These are phyloP conservation scores for Phaeoacremonium minimum DNA, from an alignment of 2,329 filamentous ascomycete genomes.

Conservation along the genomic window DNA sequence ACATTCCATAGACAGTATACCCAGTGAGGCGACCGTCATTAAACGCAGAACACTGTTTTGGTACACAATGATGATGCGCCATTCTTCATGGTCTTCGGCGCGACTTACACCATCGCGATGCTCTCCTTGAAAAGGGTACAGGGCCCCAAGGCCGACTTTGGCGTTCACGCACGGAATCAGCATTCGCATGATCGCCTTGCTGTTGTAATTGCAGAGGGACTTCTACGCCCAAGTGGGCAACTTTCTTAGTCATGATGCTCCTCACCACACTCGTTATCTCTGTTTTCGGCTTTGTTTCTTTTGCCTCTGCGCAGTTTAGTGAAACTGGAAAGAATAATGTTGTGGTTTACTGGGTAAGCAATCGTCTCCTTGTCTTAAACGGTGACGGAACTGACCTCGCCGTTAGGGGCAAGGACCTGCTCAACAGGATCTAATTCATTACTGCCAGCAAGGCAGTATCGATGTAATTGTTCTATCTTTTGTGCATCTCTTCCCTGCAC, in stretches of 20 bases:
- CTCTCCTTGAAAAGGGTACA: too few species aligned
- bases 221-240: slow-evolving; percentile 5
- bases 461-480: slow-evolving; percentile 39
- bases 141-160: too few species aligned
- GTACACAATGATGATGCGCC: too few species aligned
- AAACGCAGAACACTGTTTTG: too few species aligned
- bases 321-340: slow-evolving; percentile 29
- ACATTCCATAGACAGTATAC: too few species aligned
- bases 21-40: too few species aligned
- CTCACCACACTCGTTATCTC: slow-evolving; percentile 1
- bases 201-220: too few species aligned
- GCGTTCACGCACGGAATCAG: too few species aligned
- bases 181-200: too few species aligned
- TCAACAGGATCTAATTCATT: slow-evolving; percentile 28
- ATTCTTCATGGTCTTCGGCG: too few species aligned
- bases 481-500: slow-evolving; percentile 32
- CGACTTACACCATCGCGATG: too few species aligned
- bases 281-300: background rate
- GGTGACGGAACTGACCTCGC: slow-evolving; percentile 1
- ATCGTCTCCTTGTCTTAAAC: background rate
- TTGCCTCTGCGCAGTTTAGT: slow-evolving; percentile 16
- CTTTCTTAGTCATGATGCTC: slow-evolving; percentile 3
- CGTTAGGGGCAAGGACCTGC: slow-evolving; percentile 32
- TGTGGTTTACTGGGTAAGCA: slow-evolving; percentile 34
- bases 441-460: slow-evolving; percentile 31